Evolutionary conservation across 2,329 filamentous ascomycete genomes (phyloP).

Genomic region (Ceratocystis destructans): DNA sequence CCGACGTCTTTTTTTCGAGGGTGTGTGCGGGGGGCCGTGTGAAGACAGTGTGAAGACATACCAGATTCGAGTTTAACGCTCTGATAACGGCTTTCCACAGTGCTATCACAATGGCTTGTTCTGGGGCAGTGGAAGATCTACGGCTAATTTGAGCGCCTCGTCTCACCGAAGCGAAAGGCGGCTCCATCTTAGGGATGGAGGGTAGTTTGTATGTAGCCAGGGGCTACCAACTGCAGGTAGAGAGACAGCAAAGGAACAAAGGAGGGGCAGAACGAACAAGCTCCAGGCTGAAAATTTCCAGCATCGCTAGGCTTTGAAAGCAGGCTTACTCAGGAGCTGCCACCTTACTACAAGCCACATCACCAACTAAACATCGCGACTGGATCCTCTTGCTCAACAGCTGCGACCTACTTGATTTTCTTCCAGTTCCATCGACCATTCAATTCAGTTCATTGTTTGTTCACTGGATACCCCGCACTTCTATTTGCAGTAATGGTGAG

Average conservation of each 20-base stretch:
- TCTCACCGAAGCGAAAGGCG: constrained; percentile 7
- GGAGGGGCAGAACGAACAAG: constrained; percentile 12
- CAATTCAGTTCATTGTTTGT: neutral
- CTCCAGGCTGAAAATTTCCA: constrained; percentile 18
- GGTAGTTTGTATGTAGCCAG: constrained; percentile 10
- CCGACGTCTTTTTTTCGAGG: constrained; percentile 16
- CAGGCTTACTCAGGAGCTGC: constrained; percentile 14
- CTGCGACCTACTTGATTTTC: constrained; percentile 9
- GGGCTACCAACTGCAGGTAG: constrained; percentile 6
- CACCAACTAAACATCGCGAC: constrained; percentile 15
- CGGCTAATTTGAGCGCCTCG: constrained; percentile 8
- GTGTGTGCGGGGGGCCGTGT: constrained; percentile 18
- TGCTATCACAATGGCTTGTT: neutral
- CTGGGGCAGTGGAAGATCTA: constrained; percentile 6
- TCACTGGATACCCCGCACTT: constrained; percentile 11
- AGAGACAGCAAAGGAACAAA: neutral
- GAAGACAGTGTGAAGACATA: constrained; percentile 3
- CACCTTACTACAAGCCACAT: constrained; percentile 15
- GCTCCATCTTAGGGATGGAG: neutral
- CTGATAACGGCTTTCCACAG: constrained; percentile 7
- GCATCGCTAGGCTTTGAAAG: constrained; percentile 9
- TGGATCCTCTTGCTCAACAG: constrained; percentile 12
- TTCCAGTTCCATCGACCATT: neutral
- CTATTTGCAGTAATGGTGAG: constrained; percentile 17
- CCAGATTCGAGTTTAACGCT: no score